Evolutionary conservation across 83 land plant genomes (phyloP).

Genomic region (Thuja plicata): DNA sequence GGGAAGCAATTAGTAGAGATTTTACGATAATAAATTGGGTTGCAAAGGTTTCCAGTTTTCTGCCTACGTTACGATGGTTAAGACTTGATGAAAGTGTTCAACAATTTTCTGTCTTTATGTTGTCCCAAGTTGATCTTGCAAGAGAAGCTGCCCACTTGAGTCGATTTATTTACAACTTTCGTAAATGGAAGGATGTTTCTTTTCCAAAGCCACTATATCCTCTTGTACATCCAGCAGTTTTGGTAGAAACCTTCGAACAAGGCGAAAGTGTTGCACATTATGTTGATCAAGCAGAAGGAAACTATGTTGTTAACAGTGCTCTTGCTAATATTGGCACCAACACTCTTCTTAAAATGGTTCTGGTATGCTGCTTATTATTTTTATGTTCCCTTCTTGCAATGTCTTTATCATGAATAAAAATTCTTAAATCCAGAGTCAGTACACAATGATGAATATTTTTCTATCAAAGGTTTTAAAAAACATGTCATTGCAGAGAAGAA

Average conservation of each 20-base stretch:
- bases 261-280: constrained; percentile 89
- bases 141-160: constrained; percentile 97
- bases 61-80: constrained; percentile 80
- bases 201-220: constrained; percentile 97
- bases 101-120: constrained; percentile 97
- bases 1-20: constrained; percentile 83
- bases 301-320: constrained; percentile 56
- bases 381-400: neutral
- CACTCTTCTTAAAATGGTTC: constrained; percentile 93
- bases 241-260: constrained; percentile 93
- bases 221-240: constrained; percentile 95
- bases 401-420: neutral
- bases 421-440: neutral
- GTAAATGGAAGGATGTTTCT: constrained; percentile 93
- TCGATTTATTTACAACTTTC: constrained; percentile 92
- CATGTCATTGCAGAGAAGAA: neutral
- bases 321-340: constrained; percentile 95
- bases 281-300: constrained; percentile 70
- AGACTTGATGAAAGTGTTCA: constrained; percentile 95
- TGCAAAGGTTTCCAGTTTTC: constrained; percentile 62
- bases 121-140: constrained; percentile 97
- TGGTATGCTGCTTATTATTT: constrained; percentile 48
- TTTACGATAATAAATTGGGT: constrained; percentile 73
- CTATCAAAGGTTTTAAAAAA: neutral
- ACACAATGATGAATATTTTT: neutral